These are phyloP conservation scores for Oemleria cerasiformis DNA, from an alignment of 306 rosid species.

Conservation along the genomic window DNA sequence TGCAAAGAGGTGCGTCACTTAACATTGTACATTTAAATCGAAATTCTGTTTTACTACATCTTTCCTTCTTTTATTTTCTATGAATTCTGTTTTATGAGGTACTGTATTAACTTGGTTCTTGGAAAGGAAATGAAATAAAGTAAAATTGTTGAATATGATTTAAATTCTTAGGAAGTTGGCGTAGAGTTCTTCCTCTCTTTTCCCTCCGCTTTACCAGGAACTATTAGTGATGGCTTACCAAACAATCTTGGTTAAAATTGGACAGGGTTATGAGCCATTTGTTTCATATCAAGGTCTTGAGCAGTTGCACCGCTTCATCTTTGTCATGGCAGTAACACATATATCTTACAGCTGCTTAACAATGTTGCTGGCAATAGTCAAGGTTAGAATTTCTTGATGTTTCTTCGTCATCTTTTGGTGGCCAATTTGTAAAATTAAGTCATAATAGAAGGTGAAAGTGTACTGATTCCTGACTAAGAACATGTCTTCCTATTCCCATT, in stretches of 20 bases:
- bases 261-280: slow-evolving; percentile 91
- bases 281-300: slow-evolving; percentile 93
- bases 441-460: neutral
- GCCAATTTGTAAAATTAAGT: neutral
- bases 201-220: neutral
- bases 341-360: slow-evolving; percentile 95
- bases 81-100: neutral
- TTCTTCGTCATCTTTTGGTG: neutral
- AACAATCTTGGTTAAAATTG: slow-evolving; percentile 17
- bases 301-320: slow-evolving; percentile 97
- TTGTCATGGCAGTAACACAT: slow-evolving; percentile 96
- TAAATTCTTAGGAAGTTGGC: neutral
- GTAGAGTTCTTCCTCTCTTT: slow-evolving; percentile 2
- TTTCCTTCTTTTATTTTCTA: neutral
- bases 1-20: slow-evolving; percentile 63
- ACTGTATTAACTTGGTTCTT: neutral
- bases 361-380: slow-evolving; percentile 91
- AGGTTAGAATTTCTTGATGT: slow-evolving; percentile 44
- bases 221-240: slow-evolving; percentile 5
- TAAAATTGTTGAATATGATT: neutral
- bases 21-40: neutral
- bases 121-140: slow-evolving; percentile 4
- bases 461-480: neutral
- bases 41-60: neutral
- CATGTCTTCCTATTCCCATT: neutral